Conservation (phyloP, 805 yeast species). For the Starmerella geochares region DNA sequence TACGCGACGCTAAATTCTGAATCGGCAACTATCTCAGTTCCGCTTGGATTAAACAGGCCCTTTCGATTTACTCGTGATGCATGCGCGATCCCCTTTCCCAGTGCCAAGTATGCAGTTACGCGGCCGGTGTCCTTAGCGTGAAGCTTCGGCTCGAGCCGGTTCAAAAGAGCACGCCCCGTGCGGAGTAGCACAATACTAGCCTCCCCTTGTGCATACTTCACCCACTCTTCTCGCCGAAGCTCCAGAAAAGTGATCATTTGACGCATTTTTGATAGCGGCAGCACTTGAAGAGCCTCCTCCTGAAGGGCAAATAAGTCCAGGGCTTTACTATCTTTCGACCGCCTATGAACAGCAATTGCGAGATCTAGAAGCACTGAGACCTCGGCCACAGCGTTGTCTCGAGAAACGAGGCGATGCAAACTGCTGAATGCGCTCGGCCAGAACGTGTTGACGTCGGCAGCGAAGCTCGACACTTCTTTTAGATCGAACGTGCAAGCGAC, state of each 20-base stretch:
- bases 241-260: slow-evolving; percentile 12
- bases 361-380: slow-evolving; percentile 5
- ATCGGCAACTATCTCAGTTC: background rate
- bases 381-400: background rate
- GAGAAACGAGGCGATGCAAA: background rate
- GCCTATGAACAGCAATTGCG: background rate
- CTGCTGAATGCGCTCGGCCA: background rate
- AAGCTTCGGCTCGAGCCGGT: slow-evolving; percentile 11
- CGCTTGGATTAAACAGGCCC: background rate
- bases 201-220: slow-evolving; percentile 7
- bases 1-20: background rate
- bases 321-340: background rate
- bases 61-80: slow-evolving; percentile 20
- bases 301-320: background rate
- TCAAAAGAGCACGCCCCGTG: slow-evolving; percentile 3
- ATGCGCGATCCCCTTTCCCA: slow-evolving; percentile 17
- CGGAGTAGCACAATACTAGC: slow-evolving; percentile 16
- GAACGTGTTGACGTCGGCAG: background rate
- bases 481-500: background rate
- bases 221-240: background rate
- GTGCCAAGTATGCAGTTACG: slow-evolving; percentile 13
- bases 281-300: slow-evolving; percentile 2
- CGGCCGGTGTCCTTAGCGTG: slow-evolving; percentile 7
- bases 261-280: background rate
- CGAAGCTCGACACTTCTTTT: background rate